These are phyloP conservation scores for Sindora glabra DNA, from an alignment of 306 rosid species.

Conservation along the genomic window DNA sequence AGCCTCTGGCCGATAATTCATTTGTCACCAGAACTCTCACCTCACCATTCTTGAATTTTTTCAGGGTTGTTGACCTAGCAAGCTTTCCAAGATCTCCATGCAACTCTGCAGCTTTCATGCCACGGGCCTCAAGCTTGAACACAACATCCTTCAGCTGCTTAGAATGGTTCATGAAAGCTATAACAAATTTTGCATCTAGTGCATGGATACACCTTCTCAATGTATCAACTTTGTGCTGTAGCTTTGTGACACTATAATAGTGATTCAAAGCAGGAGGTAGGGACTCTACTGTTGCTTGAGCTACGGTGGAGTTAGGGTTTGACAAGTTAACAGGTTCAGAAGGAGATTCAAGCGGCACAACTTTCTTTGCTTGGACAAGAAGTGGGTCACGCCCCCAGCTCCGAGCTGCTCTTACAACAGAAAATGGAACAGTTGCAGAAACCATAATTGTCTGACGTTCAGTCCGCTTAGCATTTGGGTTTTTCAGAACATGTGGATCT, in stretches of 20 bases:
- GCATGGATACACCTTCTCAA: constrained; percentile 88
- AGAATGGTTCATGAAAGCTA: constrained; percentile 91
- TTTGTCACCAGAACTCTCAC: constrained; percentile 78
- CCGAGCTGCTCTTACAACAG: constrained; percentile 84
- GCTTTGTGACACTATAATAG: constrained; percentile 62
- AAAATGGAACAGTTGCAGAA: constrained; percentile 87
- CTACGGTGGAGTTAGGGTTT: constrained; percentile 20
- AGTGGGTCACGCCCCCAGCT: constrained; percentile 79
- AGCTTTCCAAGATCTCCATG: constrained; percentile 98
- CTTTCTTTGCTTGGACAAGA: constrained; percentile 79
- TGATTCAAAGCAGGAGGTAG: constrained; percentile 80
- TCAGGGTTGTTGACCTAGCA: constrained; percentile 75
- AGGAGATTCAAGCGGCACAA: constrained; percentile 53
- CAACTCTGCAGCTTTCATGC: constrained; percentile 69
- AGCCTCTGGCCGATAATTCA: constrained; percentile 87
- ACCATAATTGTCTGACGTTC: constrained; percentile 77
- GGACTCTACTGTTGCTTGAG: constrained; percentile 54
- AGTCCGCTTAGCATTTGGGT: constrained; percentile 25
- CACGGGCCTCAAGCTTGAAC: constrained; percentile 89
- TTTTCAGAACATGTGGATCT: constrained; percentile 25
- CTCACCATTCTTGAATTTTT: constrained; percentile 80
- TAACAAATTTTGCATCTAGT: constrained; percentile 73
- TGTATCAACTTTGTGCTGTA: constrained; percentile 85
- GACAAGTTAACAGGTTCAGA: constrained; percentile 42
- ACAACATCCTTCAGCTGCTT: constrained; percentile 87